phyloP scores from a whole-genome alignment of 129 eudicot genomes.

The Heracleum sosnowskyi region DNA sequence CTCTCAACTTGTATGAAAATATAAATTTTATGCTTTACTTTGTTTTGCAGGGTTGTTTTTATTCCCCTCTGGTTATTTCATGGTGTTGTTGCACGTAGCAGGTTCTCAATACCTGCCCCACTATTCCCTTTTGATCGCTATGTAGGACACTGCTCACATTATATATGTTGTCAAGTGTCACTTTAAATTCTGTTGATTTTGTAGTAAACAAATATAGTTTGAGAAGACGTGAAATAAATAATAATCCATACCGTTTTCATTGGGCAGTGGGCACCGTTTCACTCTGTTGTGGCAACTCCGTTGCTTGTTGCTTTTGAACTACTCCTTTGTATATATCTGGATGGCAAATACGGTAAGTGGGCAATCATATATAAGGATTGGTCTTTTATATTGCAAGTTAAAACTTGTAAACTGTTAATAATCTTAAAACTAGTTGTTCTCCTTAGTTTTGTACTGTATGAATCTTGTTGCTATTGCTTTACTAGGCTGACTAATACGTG shows the following conservation, averaged over 20 bases:
- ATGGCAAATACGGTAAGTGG: slow-evolving; percentile 46
- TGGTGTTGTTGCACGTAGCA: slow-evolving; percentile 74
- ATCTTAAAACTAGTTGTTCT: not conserved
- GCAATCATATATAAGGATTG: not conserved
- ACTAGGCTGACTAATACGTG: slow-evolving; percentile 5
- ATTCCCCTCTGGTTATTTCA: slow-evolving; percentile 77
- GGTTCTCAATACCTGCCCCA: slow-evolving; percentile 93
- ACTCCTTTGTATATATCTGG: slow-evolving; percentile 79
- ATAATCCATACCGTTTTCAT: slow-evolving; percentile 11
- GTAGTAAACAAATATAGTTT: not conserved
- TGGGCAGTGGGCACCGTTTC: slow-evolving; percentile 96
- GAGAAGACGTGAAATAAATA: not conserved
- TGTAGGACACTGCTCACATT: slow-evolving; percentile 31
- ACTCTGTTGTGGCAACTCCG: slow-evolving; percentile 68
- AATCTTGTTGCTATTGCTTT: not conserved
- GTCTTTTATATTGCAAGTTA: not conserved
- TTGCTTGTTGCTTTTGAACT: slow-evolving; percentile 91
- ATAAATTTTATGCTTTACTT: not conserved
- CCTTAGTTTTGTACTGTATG: not conserved
- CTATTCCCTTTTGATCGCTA: slow-evolving; percentile 65
- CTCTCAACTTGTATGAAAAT: too few relatives aligned
- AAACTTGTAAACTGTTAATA: not conserved
- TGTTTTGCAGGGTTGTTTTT: slow-evolving; percentile 62
- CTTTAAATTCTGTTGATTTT: not conserved
- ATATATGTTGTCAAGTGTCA: not conserved